phyloP scores from a whole-genome alignment of 2,329 filamentous ascomycete genomes.

The Colletotrichum graminicola region DNA sequence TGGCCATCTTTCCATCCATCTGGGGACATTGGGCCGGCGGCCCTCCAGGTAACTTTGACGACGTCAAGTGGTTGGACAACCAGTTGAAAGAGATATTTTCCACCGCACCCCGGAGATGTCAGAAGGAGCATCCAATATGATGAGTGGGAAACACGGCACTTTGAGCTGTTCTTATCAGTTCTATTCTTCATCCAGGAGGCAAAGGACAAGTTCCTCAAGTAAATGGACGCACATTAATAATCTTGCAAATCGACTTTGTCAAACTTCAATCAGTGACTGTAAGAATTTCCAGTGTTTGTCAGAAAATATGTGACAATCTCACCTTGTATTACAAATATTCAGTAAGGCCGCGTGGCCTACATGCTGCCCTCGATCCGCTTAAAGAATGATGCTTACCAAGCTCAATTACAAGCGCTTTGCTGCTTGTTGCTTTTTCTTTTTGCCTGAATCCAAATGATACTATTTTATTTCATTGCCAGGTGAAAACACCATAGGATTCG shows the following conservation, averaged over 20 bases:
- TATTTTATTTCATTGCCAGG: not conserved
- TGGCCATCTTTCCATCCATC: slow-evolving; percentile 55
- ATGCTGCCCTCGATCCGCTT: not conserved
- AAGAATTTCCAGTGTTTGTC: not conserved
- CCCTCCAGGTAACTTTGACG: slow-evolving; percentile 77
- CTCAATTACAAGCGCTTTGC: not conserved
- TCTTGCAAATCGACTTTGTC: accelerated
- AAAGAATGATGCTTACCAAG: not conserved
- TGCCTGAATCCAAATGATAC: not conserved
- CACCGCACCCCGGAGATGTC: slow-evolving; percentile 1
- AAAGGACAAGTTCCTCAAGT: slow-evolving; percentile 57
- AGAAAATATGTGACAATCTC: not conserved
- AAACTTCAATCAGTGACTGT: not conserved
- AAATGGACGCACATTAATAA: slow-evolving; percentile 51
- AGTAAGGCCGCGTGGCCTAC: not conserved
- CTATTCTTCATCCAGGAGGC: slow-evolving; percentile 60
- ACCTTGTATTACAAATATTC: not conserved
- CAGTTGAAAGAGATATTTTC: slow-evolving; percentile 63
- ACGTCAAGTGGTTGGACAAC: slow-evolving; percentile 79
- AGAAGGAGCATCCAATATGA: no score
- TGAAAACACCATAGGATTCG: not conserved
- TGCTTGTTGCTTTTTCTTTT: accelerated
- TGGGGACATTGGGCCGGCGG: slow-evolving; percentile 70
- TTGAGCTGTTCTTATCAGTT: slow-evolving; percentile 49
- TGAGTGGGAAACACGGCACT: no score